Percentiles rank a stretch among this genome's conserved stretches.
Conservation (phyloP, 306 rosid species). For the Benincasa hispida region DNA sequence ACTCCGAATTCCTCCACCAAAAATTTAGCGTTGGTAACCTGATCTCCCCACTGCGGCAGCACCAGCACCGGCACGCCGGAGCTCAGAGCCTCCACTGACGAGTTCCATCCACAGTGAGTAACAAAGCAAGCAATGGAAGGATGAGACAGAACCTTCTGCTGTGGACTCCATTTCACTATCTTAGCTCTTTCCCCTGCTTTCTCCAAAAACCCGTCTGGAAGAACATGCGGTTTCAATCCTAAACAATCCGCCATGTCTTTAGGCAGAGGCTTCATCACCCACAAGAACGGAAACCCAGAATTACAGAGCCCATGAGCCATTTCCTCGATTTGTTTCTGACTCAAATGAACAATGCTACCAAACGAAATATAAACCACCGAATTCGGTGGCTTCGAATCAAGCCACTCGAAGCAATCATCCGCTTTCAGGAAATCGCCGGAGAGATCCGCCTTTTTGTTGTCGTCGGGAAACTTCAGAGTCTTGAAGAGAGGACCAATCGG, state of each 20-base stretch:
- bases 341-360: conserved; percentile 31
- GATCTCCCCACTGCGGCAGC: conserved; percentile 80
- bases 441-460: not conserved
- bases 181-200: conserved; percentile 24
- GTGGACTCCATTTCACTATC: conserved; percentile 48
- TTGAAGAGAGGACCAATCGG: conserved; percentile 56
- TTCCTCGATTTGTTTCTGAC: conserved; percentile 38
- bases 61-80: conserved; percentile 46
- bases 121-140: conserved; percentile 43
- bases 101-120: conserved; percentile 71
- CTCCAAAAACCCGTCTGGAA: conserved; percentile 37
- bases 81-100: conserved; percentile 37
- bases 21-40: conserved; percentile 52
- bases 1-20: conserved; percentile 35
- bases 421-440: conserved; percentile 35
- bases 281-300: conserved; percentile 27
- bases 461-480: conserved; percentile 3
- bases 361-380: conserved; percentile 51
- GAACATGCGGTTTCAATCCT: conserved; percentile 5
- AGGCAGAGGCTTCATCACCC: conserved; percentile 38
- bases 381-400: conserved; percentile 12
- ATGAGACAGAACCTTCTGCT: conserved; percentile 36
- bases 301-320: conserved; percentile 31
- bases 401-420: conserved; percentile 41
- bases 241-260: not conserved